Conservation (phyloP, 2,329 filamentous ascomycete species). For the Madurella mycetomatis region DNA sequence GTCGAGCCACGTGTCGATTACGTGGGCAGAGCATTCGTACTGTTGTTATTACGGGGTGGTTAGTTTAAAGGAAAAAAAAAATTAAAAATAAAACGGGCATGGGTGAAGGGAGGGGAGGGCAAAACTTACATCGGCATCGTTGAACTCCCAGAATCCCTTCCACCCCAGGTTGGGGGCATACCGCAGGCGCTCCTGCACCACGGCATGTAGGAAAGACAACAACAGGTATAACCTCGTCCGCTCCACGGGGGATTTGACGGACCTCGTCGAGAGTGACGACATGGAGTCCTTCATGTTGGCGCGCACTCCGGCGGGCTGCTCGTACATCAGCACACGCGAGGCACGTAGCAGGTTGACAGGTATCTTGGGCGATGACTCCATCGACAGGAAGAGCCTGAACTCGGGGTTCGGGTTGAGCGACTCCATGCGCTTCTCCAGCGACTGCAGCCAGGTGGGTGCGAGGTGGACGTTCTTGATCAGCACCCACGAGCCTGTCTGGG, state of each 20-base stretch:
- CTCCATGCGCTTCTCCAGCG: constrained; percentile 93
- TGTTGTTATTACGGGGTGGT: constrained; percentile 42
- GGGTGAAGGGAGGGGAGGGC: not conserved
- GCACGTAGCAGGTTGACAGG: constrained; percentile 92
- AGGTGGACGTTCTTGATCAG: constrained; percentile 98
- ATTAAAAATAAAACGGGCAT: constrained; percentile 28
- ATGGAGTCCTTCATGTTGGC: constrained; percentile 99
- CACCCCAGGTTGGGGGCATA: constrained; percentile 93
- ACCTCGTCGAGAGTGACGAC: constrained; percentile 71
- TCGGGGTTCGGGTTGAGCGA: constrained; percentile 89
- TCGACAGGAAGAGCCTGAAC: constrained; percentile 93
- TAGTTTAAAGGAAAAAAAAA: constrained; percentile 51
- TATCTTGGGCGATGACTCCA: constrained; percentile 96
- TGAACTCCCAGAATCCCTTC: constrained; percentile 99
- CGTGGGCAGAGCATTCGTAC: constrained; percentile 96
- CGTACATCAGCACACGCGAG: constrained; percentile 92
- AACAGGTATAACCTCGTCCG: constrained; percentile 85
- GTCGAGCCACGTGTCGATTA: constrained; percentile 94
- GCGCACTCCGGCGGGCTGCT: constrained; percentile 92
- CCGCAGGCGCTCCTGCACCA: constrained; percentile 88
- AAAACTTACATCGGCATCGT: constrained; percentile 88
- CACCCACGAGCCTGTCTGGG: constrained; percentile 90
- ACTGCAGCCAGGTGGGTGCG: constrained; percentile 92
- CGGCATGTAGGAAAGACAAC: constrained; percentile 90
- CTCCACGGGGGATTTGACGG: constrained; percentile 81